Evolutionary conservation across 2,329 filamentous ascomycete genomes (phyloP), one percentile per base, ranked within the genome.

Genomic region (Daldinia sp.): DNA sequence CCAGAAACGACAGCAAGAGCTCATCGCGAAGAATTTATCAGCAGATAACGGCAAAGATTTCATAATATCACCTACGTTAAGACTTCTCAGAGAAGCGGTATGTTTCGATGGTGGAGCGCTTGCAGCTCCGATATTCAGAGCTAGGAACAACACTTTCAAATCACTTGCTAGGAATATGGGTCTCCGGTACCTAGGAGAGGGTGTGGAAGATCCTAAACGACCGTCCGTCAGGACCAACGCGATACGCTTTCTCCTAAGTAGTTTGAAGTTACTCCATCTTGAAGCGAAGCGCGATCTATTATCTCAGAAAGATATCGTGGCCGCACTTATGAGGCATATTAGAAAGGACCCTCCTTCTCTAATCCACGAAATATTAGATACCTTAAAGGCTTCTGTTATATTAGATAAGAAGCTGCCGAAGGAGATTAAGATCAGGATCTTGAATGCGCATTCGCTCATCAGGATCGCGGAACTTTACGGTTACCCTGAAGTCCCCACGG

Each of bases 211-310:
- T 63, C 80, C 83, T 5, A 87, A 88, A 68, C 91, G 89, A 74
- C 92, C 94, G 1, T 94, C 94, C 6, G 87, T 97, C 18, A 87
- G 96, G 60, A 93, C 93, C 1, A 93, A 94, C 76, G 92, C 94
- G 7, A 86, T 97, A 60, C 88, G 91, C 44, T 94, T 97, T 78
- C 83, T 98, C 37, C 81, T 98, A 67, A 89, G 91, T 26, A 90
- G 93, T 70, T 82, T 99, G 69, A 93, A 90, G 75, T 92, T 93
- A 73, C 87, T 98, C 63, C 89, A 92, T 69, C 84, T 90, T 4
- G 89, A 92, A 68, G 90, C 91, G 13, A 97, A 97, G 80, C 89
- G 86, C 67, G 94, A 97, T 74, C 86, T 99, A 4, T 82, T 99
- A 83, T 91, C 90, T 39, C 93, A 97, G 76, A 87, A 88, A 70